A percentile compares a stretch with the other conserved stretches of the same genome.
Evolutionary conservation across 352 stramenopile species (phyloP).

Genomic region (Phytophthora pisi): DNA sequence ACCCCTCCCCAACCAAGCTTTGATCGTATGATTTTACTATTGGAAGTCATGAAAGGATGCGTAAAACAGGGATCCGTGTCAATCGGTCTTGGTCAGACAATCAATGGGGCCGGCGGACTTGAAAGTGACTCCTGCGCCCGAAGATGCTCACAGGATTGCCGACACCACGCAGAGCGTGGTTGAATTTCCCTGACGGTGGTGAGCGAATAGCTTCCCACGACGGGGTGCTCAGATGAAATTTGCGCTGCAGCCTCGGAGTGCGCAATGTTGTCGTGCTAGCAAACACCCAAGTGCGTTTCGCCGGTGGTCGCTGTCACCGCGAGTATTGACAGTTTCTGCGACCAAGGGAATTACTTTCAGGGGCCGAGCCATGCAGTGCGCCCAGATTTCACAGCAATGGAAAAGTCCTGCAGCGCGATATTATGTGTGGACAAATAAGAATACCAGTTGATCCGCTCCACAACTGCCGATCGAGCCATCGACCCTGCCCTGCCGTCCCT

Average conservation of each 20-base stretch:
- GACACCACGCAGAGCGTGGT: slow-evolving; percentile 23
- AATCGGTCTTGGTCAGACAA: not conserved
- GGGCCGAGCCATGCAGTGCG: too few species aligned
- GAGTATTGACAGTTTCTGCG: not conserved
- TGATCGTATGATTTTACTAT: not conserved
- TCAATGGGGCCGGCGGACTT: not conserved
- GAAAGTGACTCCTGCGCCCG: slow-evolving; percentile 6
- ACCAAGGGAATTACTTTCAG: not conserved
- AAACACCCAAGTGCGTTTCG: not conserved
- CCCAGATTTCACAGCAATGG: not conserved
- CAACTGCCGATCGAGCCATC: not conserved
- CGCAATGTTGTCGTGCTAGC: too few species aligned
- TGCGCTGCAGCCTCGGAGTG: not conserved
- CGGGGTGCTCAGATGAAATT: not conserved
- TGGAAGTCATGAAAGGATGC: slow-evolving; percentile 18
- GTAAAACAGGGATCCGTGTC: slow-evolving; percentile 1
- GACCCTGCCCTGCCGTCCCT: not conserved
- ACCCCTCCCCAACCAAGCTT: not conserved
- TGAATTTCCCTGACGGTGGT: slow-evolving; percentile 18
- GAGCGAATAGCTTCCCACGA: not conserved
- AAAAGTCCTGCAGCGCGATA: slow-evolving; percentile 2
- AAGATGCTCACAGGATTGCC: not conserved
- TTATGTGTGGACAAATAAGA: slow-evolving; percentile 31
- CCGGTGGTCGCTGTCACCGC: not conserved
- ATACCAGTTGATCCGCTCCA: not conserved